These are phyloP conservation scores for Taxawa tesnikishii DNA, from an alignment of 2,329 filamentous ascomycete species.

Conservation along the genomic window DNA sequence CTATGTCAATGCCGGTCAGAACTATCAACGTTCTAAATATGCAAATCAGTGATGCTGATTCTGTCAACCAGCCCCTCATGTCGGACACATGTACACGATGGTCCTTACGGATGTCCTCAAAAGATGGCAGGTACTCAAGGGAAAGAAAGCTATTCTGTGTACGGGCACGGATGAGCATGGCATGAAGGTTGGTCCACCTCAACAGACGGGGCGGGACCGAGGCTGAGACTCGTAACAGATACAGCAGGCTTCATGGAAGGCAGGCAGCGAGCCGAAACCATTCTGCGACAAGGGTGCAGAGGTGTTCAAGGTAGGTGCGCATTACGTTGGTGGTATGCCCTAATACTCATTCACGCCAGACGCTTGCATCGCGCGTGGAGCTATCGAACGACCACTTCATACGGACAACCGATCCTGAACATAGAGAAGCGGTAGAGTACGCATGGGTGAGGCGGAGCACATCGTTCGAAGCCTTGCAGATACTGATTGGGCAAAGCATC, in stretches of 20 bases:
- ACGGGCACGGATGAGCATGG: conserved; percentile 97
- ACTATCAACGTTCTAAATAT: background rate
- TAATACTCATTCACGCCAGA: no score
- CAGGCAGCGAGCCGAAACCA: conserved; percentile 60
- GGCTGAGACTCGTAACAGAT: conserved; percentile 36
- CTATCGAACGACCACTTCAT: conserved; percentile 80
- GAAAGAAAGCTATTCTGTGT: conserved; percentile 58
- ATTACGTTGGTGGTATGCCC: no score
- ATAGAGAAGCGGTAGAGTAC: conserved; percentile 74
- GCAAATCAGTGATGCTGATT: background rate
- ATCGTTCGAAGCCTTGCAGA: background rate
- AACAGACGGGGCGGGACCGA: background rate
- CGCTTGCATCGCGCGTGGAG: conserved; percentile 56
- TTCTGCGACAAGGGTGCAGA: conserved; percentile 79
- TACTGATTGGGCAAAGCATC: conserved; percentile 29
- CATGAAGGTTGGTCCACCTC: conserved; percentile 55
- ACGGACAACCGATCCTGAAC: conserved; percentile 73
- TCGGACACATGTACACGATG: conserved; percentile 91
- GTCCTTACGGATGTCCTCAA: conserved; percentile 84
- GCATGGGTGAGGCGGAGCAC: conserved; percentile 72
- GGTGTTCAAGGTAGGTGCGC: no score
- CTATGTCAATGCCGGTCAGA: conserved; percentile 86
- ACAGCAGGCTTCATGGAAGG: conserved; percentile 67
- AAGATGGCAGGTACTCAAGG: conserved; percentile 73
- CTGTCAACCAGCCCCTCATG: conserved; percentile 59